Percentiles rank a stretch among this genome's conserved stretches.
Evolutionary conservation across 805 yeast species (phyloP).

Genomic region (Kodamaea laetipori): DNA sequence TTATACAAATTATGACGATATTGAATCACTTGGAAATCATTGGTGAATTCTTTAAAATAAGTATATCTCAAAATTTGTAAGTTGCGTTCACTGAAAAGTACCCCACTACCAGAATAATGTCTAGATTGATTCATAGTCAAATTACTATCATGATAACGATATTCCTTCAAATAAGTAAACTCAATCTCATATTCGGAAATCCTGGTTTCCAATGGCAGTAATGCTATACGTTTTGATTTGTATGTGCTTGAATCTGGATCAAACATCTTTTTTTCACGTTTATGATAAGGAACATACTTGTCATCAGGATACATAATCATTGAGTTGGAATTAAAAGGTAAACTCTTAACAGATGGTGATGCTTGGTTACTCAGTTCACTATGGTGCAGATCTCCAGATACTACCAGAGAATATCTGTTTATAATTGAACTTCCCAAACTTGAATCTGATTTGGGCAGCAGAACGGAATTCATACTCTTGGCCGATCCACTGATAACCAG

Average conservation of each 20-base stretch:
- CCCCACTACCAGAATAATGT: slow-evolving; percentile 8
- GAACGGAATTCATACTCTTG: neutral
- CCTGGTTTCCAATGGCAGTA: slow-evolving; percentile 15
- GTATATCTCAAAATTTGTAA: slow-evolving; percentile 18
- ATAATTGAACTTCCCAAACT: slow-evolving; percentile 7
- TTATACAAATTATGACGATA: slow-evolving; percentile 9
- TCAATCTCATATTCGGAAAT: slow-evolving; percentile 18
- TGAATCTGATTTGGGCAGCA: slow-evolving; percentile 6
- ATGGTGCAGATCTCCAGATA: no score
- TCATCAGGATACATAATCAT: slow-evolving; percentile 13
- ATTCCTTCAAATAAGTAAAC: slow-evolving; percentile 11
- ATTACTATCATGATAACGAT: slow-evolving; percentile 13
- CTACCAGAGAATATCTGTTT: slow-evolving; percentile 6
- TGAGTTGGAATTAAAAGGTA: slow-evolving; percentile 11
- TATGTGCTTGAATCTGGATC: slow-evolving; percentile 16
- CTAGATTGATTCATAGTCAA: slow-evolving; percentile 15
- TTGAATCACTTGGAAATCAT: slow-evolving; percentile 14
- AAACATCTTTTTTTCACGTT: slow-evolving; percentile 16
- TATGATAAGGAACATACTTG: slow-evolving; percentile 13
- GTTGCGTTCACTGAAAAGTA: slow-evolving; percentile 16
- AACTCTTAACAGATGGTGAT: slow-evolving; percentile 4
- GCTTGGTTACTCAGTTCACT: neutral
- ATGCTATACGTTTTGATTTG: slow-evolving; percentile 9
- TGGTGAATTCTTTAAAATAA: slow-evolving; percentile 19
- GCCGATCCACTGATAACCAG: neutral